Conservation (phyloP, 805 yeast genomes). For the Kluyveromyces lactis region DNA sequence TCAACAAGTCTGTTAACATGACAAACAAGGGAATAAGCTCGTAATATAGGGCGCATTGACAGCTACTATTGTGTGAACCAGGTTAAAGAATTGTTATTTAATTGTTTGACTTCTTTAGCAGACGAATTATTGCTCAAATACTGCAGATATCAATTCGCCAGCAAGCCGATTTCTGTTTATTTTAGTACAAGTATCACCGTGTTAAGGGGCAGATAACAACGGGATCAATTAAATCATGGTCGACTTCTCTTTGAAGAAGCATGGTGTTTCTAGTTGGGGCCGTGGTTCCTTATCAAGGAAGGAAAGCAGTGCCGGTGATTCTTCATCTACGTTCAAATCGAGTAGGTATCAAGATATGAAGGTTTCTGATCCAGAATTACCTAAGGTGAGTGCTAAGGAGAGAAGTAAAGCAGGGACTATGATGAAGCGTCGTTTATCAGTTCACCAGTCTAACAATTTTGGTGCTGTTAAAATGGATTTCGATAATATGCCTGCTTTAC, state of each 20-base stretch:
- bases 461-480: conserved; percentile 5
- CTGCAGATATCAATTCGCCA: too few relatives aligned
- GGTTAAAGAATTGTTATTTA: too few relatives aligned
- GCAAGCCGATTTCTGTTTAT: too few relatives aligned
- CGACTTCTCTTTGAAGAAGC: conserved; percentile 27
- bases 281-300: conserved; percentile 7
- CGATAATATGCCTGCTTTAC: conserved; percentile 24
- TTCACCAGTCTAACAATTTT: conserved; percentile 24
- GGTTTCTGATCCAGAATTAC: conserved; percentile 18
- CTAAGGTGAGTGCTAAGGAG: conserved; percentile 29
- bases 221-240: conserved; percentile 28
- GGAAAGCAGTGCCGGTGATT: conserved; percentile 6
- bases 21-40: too few relatives aligned
- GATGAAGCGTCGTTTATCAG: conserved; percentile 38
- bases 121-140: too few relatives aligned
- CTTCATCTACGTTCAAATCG: conserved; percentile 7
- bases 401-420: conserved; percentile 33
- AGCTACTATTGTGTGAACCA: too few relatives aligned
- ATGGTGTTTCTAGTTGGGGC: conserved; percentile 23
- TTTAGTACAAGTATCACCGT: too few relatives aligned
- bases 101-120: too few relatives aligned
- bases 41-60: too few relatives aligned
- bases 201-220: too few relatives aligned
- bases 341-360: conserved; percentile 19
- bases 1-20: too few relatives aligned